These are phyloP conservation scores for Wallacemonas sp. DNA, from an alignment of 208 protist genomes.

Conservation along the genomic window DNA sequence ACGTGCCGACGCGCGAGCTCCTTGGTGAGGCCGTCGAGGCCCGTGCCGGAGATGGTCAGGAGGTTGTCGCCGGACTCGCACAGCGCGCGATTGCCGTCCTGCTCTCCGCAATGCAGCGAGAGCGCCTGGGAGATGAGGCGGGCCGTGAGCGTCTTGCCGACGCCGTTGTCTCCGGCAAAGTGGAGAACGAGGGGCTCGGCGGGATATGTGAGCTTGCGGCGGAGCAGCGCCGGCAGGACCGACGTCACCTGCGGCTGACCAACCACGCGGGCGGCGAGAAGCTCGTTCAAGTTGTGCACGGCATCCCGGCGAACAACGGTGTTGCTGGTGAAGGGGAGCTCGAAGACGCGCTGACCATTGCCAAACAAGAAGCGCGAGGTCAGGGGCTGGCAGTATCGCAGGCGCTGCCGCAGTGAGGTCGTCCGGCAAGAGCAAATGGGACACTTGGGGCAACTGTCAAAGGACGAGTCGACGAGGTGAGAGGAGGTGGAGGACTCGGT, in stretches of 20 bases:
- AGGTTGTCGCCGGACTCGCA: constrained; percentile 72
- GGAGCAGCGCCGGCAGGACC: constrained; percentile 46
- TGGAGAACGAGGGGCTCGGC: constrained; percentile 72
- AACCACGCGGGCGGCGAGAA: constrained; percentile 46
- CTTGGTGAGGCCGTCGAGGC: constrained; percentile 20
- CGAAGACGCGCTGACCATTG: constrained; percentile 23
- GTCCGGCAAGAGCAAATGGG: constrained; percentile 41
- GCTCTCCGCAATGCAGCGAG: constrained; percentile 43
- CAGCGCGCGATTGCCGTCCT: constrained; percentile 19
- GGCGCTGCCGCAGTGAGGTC: constrained; percentile 20
- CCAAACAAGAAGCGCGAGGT: constrained; percentile 27
- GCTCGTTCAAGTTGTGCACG: constrained; percentile 42
- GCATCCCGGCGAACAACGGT: constrained; percentile 36
- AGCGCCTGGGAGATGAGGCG: constrained; percentile 65
- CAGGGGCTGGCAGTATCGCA: constrained; percentile 46
- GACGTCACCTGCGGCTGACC: constrained; percentile 61
- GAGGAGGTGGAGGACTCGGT: background rate
- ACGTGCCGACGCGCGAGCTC: constrained; percentile 27
- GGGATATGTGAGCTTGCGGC: constrained; percentile 59
- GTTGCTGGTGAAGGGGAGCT: constrained; percentile 61
- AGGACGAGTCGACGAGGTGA: constrained; percentile 2
- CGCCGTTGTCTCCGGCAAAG: constrained; percentile 82
- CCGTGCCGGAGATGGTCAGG: constrained; percentile 62
- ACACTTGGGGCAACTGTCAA: constrained; percentile 37
- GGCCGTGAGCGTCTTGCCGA: constrained; percentile 79